Evolutionary conservation across 1,139 yeast species (phyloP), one percentile per base, ranked within the genome.

Genomic region (Protomyces inundatus): DNA sequence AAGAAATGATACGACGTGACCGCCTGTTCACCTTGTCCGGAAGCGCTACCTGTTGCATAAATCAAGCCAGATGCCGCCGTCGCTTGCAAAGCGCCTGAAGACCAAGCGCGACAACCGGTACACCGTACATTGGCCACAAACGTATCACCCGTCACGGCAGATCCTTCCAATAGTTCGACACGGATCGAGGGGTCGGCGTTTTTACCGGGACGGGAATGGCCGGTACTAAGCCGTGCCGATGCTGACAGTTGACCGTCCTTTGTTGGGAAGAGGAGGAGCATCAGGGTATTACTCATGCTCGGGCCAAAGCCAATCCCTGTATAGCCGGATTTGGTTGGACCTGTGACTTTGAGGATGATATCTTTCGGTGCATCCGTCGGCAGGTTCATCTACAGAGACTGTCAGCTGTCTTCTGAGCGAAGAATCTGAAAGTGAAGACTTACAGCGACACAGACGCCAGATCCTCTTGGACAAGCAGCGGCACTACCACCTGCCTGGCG

Each of bases 1-100:
- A 57, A 36, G 9, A 46, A 54, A 33, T 57, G 61, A n/a, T 57
- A 57, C 50, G 61, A 35, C 33, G 61, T 57, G 9, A 57, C 55
- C 12, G 61, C 61, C 16, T 34, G 45, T 16, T 57, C 55, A 9
- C 61, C 61, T 6, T 36, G 14, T 7, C 55, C 61, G 10, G 55
- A 37, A 4, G 61, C 45, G 12, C 46, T 14, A 10, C 61, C 61
- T n/a, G 37, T 36, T 7, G 61, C 61, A 36, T 57, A 57, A 32
- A 57, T 57, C 9, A 57, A 32, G 50, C 40, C 61, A 12, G 51
- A 48, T 14, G 55, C 50, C 7, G 33, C 45, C n/a, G 50, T 57
- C 33, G 33, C 36, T 23, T 30, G 14, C 39, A 57, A n/a, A 36
- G 55, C 23, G 10, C 61, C 61, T 2, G 52, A 30, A 9, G 32